Conservation (phyloP, 176 grass and related monocot species). For the Alloteropsis semialata region DNA sequence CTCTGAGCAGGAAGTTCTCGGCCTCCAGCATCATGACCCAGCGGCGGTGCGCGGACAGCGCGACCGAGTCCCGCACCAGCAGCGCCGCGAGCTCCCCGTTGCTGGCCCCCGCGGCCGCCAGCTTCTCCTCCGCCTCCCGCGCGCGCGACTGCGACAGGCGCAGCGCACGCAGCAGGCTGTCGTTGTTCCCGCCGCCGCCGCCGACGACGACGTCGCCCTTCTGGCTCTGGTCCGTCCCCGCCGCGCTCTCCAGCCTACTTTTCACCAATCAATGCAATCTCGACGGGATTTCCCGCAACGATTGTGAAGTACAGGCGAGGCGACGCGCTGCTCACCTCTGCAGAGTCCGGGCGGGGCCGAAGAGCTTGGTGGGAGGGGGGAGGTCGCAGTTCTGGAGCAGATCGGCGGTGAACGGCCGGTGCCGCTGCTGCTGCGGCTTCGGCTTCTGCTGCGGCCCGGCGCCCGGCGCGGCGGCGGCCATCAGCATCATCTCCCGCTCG, state of each 20-base stretch:
- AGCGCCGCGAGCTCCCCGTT: slow-evolving; percentile 53
- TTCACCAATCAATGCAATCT: not conserved
- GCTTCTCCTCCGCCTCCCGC: slow-evolving; percentile 73
- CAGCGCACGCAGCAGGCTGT: slow-evolving; percentile 60
- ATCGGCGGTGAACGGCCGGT: slow-evolving; percentile 28
- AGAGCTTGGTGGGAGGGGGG: slow-evolving; percentile 81
- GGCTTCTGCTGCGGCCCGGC: not conserved
- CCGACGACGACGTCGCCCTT: not conserved
- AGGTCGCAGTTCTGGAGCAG: slow-evolving; percentile 97
- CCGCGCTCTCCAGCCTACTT: slow-evolving; percentile 33
- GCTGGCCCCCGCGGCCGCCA: slow-evolving; percentile 37
- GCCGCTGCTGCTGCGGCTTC: not conserved
- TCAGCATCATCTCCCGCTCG: slow-evolving; percentile 70
- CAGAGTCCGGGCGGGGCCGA: slow-evolving; percentile 43
- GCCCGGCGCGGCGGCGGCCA: slow-evolving; percentile 31
- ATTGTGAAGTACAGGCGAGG: not conserved
- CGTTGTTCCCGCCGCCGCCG: not conserved
- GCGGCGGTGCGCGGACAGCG: slow-evolving; percentile 74
- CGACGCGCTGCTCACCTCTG: not conserved
- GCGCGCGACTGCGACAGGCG: slow-evolving; percentile 93
- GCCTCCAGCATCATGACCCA: slow-evolving; percentile 86
- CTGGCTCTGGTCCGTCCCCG: not conserved
- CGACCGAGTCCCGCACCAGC: slow-evolving; percentile 66
- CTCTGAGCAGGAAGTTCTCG: slow-evolving; percentile 60
- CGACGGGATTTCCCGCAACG: not conserved